A percentile compares a stretch with the other conserved stretches of the same genome.
Conservation (phyloP, 1,284 basidiomycete species). For the Fistulina hepatica region DNA sequence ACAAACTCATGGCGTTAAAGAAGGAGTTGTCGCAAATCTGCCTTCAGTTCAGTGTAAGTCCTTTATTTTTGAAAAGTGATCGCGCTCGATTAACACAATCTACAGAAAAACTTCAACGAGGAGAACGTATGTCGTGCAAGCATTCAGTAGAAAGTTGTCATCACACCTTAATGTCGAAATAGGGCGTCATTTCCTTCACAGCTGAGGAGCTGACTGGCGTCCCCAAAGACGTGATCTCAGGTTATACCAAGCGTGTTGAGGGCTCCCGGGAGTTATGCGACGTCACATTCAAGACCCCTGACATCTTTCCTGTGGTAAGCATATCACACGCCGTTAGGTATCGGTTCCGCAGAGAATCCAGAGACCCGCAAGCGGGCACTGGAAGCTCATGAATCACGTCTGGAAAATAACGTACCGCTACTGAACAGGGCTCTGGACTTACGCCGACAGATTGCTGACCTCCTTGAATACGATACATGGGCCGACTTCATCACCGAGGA, state of each 20-base stretch:
- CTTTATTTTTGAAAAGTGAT: neutral
- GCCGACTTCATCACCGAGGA: constrained; percentile 72
- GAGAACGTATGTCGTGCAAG: constrained; percentile 52
- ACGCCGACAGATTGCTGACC: constrained; percentile 52
- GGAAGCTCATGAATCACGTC: constrained; percentile 56
- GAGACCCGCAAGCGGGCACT: constrained; percentile 54
- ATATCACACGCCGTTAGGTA: neutral
- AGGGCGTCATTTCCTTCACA: constrained; percentile 58
- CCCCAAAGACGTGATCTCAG: constrained; percentile 64
- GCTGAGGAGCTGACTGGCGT: constrained; percentile 68
- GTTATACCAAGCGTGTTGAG: constrained; percentile 55
- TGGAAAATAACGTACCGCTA: constrained; percentile 58
- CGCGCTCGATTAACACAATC: constrained; percentile 8
- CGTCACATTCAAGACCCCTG: constrained; percentile 63
- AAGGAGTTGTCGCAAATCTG: constrained; percentile 63
- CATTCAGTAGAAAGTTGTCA: too few species aligned
- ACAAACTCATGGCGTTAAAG: constrained; percentile 45
- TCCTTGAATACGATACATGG: constrained; percentile 70
- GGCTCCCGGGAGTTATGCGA: constrained; percentile 49
- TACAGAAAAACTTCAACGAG: constrained; percentile 77
- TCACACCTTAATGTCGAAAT: neutral
- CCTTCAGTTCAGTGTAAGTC: constrained; percentile 59
- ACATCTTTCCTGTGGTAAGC: constrained; percentile 67
- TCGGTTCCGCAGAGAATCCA: constrained; percentile 66
- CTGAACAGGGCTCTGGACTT: constrained; percentile 55